Base-by-base conservation (phyloP, 805 yeast species). In the Ogataea paradorogensis region DNA sequence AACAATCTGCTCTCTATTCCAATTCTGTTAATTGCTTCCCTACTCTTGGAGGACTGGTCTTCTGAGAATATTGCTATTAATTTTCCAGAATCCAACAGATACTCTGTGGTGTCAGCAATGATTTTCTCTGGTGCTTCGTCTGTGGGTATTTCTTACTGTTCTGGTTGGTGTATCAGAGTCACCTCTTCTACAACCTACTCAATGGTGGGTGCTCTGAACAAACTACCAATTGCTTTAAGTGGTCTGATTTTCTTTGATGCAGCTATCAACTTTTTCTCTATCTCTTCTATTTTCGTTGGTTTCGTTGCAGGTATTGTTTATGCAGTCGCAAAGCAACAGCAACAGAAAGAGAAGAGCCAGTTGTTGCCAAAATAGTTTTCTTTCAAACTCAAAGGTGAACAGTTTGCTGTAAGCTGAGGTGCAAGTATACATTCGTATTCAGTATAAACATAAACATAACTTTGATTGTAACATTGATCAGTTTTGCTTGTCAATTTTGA, bases 91-190 rank as follows among this genome's bases (percentile, higher is more conserved):
- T 86, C 69, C 33, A 71, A 76, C 53, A 77, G 90, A 63, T 65
- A 70, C 48, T 74, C 91, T 30, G 76, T 87, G 43, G 74, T 88
- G 48, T 66, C 82, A 31, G 82, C 88, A 55, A 90, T 93, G 96
- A 58, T 93, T 48, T 76, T 91, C 61, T 87, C 96, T 26, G 99
- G 99, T 66, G 78, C 86, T 53, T 83, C 95, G 31, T 84, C 97
- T 23, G 95, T 93, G 38, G 97, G 95, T 71, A 93, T 93, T 63
- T 91, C 98, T 31, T 93, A 93, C 78, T 88, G 96, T 68, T 89
- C 98, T 9, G 99, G 97, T 47, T 93, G 99, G 99, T 93, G 99
- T 78, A 95, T 93, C 51, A 87, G 99, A 72, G 98, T 93, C 50
- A 93, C 99, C 30, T 88, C 97, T 15, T 90, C 98, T 20, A 93